Evolutionary conservation across 495 filamentous ascomycete species (phyloP).

Genomic region (Oleoguttula mirabilis): DNA sequence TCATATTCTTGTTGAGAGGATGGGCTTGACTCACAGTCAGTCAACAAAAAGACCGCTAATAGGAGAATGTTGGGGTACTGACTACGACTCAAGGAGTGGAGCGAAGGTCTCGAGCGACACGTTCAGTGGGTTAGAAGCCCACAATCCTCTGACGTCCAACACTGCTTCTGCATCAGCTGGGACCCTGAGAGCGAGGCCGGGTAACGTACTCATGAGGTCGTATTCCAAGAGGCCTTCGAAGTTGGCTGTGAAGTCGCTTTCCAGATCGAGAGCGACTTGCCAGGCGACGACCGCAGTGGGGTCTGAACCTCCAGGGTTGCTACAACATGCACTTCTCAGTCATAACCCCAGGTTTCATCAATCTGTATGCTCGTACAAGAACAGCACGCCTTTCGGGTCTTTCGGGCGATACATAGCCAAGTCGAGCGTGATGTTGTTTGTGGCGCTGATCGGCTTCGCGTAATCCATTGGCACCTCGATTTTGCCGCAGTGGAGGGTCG

Average conservation of each 20-base stretch:
- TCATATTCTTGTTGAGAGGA: background rate
- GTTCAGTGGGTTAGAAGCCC: background rate
- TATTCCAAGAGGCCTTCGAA: conserved; percentile 4
- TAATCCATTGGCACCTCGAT: conserved; percentile 4
- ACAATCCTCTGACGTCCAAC: conserved; percentile 1
- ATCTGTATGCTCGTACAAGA: conserved; percentile 5
- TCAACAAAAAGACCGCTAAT: background rate
- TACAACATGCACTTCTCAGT: background rate
- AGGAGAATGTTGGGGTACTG: background rate
- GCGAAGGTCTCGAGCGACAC: background rate
- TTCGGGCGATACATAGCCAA: conserved; percentile 2
- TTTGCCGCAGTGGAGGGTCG: conserved; percentile 2
- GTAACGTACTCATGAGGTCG: conserved; percentile 1
- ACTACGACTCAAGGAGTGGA: background rate
- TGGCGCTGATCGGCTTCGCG: background rate
- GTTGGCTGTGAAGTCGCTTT: conserved; percentile 3
- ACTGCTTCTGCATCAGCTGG: no score
- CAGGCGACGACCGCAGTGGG: conserved; percentile 2
- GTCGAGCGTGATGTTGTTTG: conserved; percentile 2
- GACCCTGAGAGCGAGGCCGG: no score
- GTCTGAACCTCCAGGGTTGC: conserved; percentile 4
- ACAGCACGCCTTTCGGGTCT: conserved; percentile 2
- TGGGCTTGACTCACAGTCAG: background rate
- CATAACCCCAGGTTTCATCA: background rate
- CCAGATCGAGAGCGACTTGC: conserved; percentile 4